Base-by-base conservation (phyloP, 2,329 filamentous ascomycete species). In the Macrophomina phaseolina region DNA sequence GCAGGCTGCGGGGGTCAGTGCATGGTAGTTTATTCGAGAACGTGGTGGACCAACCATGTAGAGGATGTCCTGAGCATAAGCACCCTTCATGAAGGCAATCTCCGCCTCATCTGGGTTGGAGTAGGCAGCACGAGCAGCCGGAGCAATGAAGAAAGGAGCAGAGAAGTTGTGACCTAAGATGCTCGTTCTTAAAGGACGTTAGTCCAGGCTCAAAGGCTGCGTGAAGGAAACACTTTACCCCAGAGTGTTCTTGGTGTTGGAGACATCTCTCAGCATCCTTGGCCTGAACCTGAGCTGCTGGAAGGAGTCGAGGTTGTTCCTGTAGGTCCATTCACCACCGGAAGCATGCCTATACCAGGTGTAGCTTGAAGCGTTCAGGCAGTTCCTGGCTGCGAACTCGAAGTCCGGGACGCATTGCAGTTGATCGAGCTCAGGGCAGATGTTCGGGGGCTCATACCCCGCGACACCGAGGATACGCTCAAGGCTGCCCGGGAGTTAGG, bases 301-400 rank as follows among this genome's bases (percentile, higher is more conserved):
- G 74, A 80, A 87, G 32, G 82, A 79, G 74, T 87, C 85, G 5
- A 86, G 78, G 75, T 87, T 87, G 74, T 86, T 86, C 53, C 85
- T 80, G 75, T 86, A 86, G 1, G 79, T 77, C 81, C 82, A 87
- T 75, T 87, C 85, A 67, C 84, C 85, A 2, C 79, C 84, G 4
- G 84, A 84, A 30, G 84, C 85, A 68, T 84, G 85, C 66, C 84
- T 82, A 75, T 87, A 87, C 74, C 86, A 87, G n/a, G 84, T 85
- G 74, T 84, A 87, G 71, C 83, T 81, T 28, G 75, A 71, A 16
- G 70, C 68, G 66, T 83, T 80, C 70, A 87, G 78, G 70, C 81
- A 81, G 60, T 81, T 79, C 64, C 83, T 77, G 23, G 84, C 85
- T 3, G 82, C 82, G 74, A 79, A 85, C 45, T 87, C 83, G 69